These are phyloP conservation scores for Saccharomycopsis fermentans DNA, from an alignment of 805 yeast genomes.

Conservation along the genomic window DNA sequence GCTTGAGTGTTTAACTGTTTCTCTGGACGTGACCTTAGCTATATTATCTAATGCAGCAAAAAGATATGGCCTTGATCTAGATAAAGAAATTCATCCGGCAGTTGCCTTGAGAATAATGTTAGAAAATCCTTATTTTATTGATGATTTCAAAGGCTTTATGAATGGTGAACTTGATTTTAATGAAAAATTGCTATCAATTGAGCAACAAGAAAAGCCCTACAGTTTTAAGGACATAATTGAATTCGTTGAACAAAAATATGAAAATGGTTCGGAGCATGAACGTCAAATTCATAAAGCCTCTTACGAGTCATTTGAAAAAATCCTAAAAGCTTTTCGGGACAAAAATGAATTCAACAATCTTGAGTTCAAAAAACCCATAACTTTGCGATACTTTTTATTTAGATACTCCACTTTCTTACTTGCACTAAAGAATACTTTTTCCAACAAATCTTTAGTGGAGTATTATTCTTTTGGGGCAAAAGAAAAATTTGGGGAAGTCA, in stretches of 20 bases:
- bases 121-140: conserved; percentile 27
- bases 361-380: conserved; percentile 45
- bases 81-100: conserved; percentile 36
- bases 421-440: conserved; percentile 26
- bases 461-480: conserved; percentile 36
- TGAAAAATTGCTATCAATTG: not conserved
- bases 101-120: conserved; percentile 31
- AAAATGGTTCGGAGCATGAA: not conserved
- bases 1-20: conserved; percentile 25
- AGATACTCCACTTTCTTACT: conserved; percentile 40
- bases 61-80: conserved; percentile 39
- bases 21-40: conserved; percentile 28
- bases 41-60: conserved; percentile 37
- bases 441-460: conserved; percentile 35
- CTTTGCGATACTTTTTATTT: conserved; percentile 46
- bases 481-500: conserved; percentile 32
- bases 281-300: not conserved
- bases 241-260: not conserved
- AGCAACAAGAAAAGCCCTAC: not conserved
- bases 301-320: not conserved
- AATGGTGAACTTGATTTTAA: not conserved
- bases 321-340: not conserved
- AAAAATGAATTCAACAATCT: not conserved
- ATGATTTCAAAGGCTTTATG: conserved; percentile 35
- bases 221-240: not conserved